A percentile compares a stretch with the other conserved stretches of the same genome.
phyloP scores from a whole-genome alignment of 1,284 basidiomycete genomes.

The Apiotrichum brassicae region DNA sequence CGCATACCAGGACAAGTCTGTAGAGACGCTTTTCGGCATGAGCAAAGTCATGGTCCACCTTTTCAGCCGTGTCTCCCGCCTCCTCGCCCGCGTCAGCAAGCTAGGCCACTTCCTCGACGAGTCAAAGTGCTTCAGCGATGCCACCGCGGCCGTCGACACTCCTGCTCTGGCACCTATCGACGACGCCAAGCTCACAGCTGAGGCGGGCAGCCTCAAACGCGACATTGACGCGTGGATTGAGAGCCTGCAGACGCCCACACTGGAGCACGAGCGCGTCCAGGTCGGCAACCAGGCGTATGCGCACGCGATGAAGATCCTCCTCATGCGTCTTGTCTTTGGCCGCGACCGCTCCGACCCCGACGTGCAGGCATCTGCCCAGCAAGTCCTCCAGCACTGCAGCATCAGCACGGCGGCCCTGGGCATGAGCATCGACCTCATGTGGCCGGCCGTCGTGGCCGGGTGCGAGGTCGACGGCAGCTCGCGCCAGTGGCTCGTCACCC shows the following conservation, averaged over 20 bases:
- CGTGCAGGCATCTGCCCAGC: constrained; percentile 44
- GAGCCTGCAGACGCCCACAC: constrained; percentile 20
- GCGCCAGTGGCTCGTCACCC: constrained; percentile 47
- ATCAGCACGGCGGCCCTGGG: constrained; percentile 39
- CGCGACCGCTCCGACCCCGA: constrained; percentile 43
- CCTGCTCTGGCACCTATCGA: neutral
- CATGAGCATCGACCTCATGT: constrained; percentile 48
- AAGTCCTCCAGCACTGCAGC: constrained; percentile 41
- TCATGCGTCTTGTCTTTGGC: constrained; percentile 50
- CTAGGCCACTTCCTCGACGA: constrained; percentile 21
- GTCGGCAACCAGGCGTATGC: constrained; percentile 47
- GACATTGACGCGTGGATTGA: constrained; percentile 46
- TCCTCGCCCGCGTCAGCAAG: constrained; percentile 28
- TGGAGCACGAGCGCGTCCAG: constrained; percentile 46
- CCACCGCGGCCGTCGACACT: too few species aligned
- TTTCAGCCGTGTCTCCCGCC: constrained; percentile 32
- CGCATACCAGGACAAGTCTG: constrained; percentile 47
- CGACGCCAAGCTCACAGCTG: constrained; percentile 5
- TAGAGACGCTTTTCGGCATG: constrained; percentile 53
- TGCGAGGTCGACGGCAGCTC: constrained; percentile 46
- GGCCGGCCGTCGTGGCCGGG: constrained; percentile 52
- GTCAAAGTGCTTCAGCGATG: neutral
- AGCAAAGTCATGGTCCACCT: constrained; percentile 43
- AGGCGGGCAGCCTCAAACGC: constrained; percentile 34
- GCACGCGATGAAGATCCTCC: constrained; percentile 50